Evolutionary conservation across 2,329 filamentous ascomycete species (phyloP).

Genomic region (Ascochyta viciae-villosae): DNA sequence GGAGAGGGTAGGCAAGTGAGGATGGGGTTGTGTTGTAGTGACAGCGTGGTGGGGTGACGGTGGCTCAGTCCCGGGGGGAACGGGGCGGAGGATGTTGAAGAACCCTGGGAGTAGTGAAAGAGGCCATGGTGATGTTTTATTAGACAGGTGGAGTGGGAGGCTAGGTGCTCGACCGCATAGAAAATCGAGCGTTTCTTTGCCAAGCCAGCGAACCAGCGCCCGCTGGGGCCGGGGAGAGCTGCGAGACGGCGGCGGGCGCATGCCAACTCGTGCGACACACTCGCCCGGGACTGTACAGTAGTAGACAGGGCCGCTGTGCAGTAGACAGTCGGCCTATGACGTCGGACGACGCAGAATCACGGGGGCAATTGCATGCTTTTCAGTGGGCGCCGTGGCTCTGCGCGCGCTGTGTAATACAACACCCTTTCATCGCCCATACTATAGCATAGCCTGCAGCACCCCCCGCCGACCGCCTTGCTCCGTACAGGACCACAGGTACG

Average conservation of each 20-base stretch:
- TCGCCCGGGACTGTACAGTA: neutral
- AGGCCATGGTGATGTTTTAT: constrained; percentile 50
- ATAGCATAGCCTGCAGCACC: constrained; percentile 6
- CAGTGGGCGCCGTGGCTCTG: constrained; percentile 14
- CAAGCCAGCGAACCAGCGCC: constrained; percentile 18
- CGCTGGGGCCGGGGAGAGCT: constrained; percentile 15
- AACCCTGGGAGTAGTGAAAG: constrained; percentile 52
- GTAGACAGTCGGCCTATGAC: constrained; percentile 16
- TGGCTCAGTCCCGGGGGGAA: constrained; percentile 58
- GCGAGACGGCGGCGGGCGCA: constrained; percentile 11
- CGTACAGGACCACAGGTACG: constrained; percentile 18
- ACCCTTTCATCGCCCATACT: constrained; percentile 15
- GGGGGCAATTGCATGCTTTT: constrained; percentile 23
- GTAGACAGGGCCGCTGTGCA: constrained; percentile 3
- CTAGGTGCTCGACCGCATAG: constrained; percentile 20
- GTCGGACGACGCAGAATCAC: constrained; percentile 16
- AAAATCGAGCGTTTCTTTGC: constrained; percentile 16
- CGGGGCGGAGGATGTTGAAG: constrained; percentile 56
- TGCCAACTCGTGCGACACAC: constrained; percentile 13
- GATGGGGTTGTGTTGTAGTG: constrained; percentile 13
- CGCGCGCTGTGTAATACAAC: constrained; percentile 20
- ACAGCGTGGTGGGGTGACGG: constrained; percentile 29
- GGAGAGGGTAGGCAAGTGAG: constrained; percentile 8
- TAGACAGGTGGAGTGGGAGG: constrained; percentile 34
- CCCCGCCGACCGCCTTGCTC: constrained; percentile 25